These are phyloP conservation scores for Tricholoma saponaceum DNA, from an alignment of 768 basidiomycete genomes.

Conservation along the genomic window DNA sequence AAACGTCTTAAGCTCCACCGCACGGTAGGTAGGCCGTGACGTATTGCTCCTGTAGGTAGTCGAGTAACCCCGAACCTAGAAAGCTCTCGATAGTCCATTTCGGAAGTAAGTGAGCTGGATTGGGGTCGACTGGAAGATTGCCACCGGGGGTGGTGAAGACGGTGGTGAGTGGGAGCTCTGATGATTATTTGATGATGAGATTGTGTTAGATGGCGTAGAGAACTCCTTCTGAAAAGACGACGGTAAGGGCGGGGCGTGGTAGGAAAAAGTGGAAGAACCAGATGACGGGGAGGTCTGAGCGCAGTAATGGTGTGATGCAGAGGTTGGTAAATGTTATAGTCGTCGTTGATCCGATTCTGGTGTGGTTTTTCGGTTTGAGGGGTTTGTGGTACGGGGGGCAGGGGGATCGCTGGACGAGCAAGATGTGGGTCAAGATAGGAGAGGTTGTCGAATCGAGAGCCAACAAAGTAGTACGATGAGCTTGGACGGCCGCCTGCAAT, in stretches of 20 bases:
- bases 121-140: slow-evolving; percentile 24
- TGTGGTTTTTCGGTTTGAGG: slow-evolving; percentile 10
- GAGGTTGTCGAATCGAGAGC: slow-evolving; percentile 82
- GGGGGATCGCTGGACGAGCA: slow-evolving; percentile 69
- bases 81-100: slow-evolving; percentile 17
- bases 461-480: slow-evolving; percentile 98
- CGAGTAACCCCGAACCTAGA: slow-evolving; percentile 26
- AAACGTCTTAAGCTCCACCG: slow-evolving; percentile 78
- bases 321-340: slow-evolving; percentile 7
- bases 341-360: slow-evolving; percentile 18
- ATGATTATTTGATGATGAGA: slow-evolving; percentile 20
- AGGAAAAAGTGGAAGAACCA: slow-evolving; percentile 47
- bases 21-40: slow-evolving; percentile 69
- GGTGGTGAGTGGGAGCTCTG: slow-evolving; percentile 18
- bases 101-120: slow-evolving; percentile 29
- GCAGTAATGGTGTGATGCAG: slow-evolving; percentile 26
- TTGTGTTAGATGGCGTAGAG: slow-evolving; percentile 29
- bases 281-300: slow-evolving; percentile 49
- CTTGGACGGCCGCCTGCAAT: slow-evolving; percentile 96
- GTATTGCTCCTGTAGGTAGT: slow-evolving; percentile 56
- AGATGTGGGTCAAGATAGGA: slow-evolving; percentile 83
- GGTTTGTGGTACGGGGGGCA: slow-evolving; percentile 41
- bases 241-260: slow-evolving; percentile 56
- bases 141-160: slow-evolving; percentile 17
- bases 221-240: slow-evolving; percentile 65